Evolutionary conservation across 306 rosid species (phyloP), one percentile per base, ranked within the genome.

Genomic region (Vigna reflexopilosa): DNA sequence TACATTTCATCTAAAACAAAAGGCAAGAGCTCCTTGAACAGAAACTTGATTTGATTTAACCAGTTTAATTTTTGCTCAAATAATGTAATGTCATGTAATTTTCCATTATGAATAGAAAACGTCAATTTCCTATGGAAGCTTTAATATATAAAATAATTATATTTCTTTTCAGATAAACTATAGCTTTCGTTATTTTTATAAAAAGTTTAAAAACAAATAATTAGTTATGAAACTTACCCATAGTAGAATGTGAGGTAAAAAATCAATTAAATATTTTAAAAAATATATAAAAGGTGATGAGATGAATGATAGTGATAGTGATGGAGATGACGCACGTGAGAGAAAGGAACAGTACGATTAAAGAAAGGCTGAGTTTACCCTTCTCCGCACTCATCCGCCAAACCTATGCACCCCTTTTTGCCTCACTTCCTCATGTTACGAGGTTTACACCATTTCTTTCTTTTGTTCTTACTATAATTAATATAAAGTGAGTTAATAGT

Each of bases 241-340:
- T 2, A 30, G 45, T 30, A 32, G 67, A 62, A 62, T 2, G 16
- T 3, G 32, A 16, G 45, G n/a, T 15, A 30, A 62, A 15, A 30
- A 36, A 0, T 0, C 2, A 62, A 62, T 15, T 7, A 32, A 34
- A 16, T 34, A 3, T 10, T 22, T 0, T 0, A 45, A 6, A 62
- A 62, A 15, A 1, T 24, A 30, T 2, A 61, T 30, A 61, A 61
- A 61, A 22, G 9, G 42, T 30, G 22, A 61, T 32, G 24, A 62
- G 68, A 42, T 66, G n/a, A 66, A 66, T 42, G 47, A 45, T 26
- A 30, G 47, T 3, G 77, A 54, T 44, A 51, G 70, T 9, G 67
- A 77, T 19, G 52, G 55, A 44, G 90, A 89, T 86, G 93, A 86
- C 88, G 96, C 91, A 90, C 91, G 96, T 90, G 90, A 82, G 91